Conservation (phyloP, 2,329 filamentous ascomycete genomes). For the Fusarium sp. region DNA sequence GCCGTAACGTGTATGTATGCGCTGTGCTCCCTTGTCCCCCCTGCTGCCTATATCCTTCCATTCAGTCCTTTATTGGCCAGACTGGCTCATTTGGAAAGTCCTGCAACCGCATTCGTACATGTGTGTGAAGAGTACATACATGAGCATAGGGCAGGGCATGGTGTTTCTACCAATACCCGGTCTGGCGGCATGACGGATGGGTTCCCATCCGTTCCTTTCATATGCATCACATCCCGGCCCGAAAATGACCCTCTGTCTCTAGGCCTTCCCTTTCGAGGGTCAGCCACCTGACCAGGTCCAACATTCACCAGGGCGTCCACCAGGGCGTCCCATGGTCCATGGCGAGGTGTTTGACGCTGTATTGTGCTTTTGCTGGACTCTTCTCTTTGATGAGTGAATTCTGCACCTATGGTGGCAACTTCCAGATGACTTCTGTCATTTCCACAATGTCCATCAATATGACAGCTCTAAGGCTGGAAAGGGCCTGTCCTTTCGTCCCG, state of each 20-base stretch:
- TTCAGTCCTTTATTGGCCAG: conserved; percentile 23
- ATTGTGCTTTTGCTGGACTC: background rate
- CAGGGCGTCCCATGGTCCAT: conserved; percentile 38
- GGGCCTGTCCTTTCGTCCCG: conserved; percentile 24
- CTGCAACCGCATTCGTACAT: conserved; percentile 27
- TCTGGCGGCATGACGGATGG: conserved; percentile 39
- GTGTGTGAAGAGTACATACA: conserved; percentile 20
- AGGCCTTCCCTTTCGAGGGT: conserved; percentile 45
- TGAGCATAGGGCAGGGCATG: conserved; percentile 25
- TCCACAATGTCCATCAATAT: conserved; percentile 6
- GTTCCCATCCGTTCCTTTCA: conserved; percentile 42
- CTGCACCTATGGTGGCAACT: background rate
- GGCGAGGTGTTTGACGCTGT: conserved; percentile 30
- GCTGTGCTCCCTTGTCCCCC: conserved; percentile 26
- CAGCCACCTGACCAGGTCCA: conserved; percentile 45
- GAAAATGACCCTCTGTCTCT: conserved; percentile 37
- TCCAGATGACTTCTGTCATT: conserved; percentile 12
- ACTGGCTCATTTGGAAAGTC: conserved; percentile 21
- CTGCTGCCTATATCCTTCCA: conserved; percentile 18
- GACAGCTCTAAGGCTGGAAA: conserved; percentile 28
- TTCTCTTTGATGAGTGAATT: background rate
- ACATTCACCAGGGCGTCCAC: conserved; percentile 14
- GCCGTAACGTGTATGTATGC: conserved; percentile 20
- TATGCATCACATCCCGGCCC: conserved; percentile 39
- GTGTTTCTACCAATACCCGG: conserved; percentile 19